These are phyloP conservation scores for Tolypocladium tropicale DNA, from an alignment of 2,329 filamentous ascomycete species.

Conservation along the genomic window DNA sequence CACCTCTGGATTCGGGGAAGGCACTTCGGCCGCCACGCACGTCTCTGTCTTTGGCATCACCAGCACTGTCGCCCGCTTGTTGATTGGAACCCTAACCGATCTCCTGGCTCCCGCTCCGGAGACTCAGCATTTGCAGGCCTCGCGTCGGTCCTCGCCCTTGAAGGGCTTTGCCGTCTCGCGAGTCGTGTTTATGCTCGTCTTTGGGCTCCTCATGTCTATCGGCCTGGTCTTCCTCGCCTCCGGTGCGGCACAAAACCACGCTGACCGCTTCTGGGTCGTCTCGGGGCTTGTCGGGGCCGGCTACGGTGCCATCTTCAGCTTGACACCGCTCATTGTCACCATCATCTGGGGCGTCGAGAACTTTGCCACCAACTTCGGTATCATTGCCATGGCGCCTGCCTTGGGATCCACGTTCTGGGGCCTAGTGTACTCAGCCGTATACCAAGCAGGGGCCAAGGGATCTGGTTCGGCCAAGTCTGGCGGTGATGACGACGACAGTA, in stretches of 20 bases:
- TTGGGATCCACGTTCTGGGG: conserved; percentile 85
- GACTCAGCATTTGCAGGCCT: conserved; percentile 44
- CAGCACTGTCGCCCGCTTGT: conserved; percentile 80
- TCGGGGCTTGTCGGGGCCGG: conserved; percentile 79
- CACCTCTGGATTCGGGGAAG: conserved; percentile 25
- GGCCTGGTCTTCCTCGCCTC: conserved; percentile 72
- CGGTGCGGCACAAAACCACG: conserved; percentile 62
- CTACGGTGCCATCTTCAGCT: conserved; percentile 83
- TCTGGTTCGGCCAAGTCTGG: conserved; percentile 17
- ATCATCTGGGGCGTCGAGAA: conserved; percentile 99
- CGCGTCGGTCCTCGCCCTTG: conserved; percentile 12
- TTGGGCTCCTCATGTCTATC: conserved; percentile 61
- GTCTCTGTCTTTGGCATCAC: conserved; percentile 87
- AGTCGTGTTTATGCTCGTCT: conserved; percentile 66
- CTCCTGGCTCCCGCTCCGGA: conserved; percentile 63
- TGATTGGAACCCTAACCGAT: conserved; percentile 83
- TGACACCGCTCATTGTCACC: conserved; percentile 87
- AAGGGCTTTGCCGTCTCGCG: conserved; percentile 58
- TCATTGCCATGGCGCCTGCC: conserved; percentile 86
- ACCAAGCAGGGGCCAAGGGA: conserved; percentile 54
- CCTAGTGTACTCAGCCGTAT: conserved; percentile 73
- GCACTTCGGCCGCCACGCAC: conserved; percentile 68
- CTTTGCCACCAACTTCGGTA: conserved; percentile 96
- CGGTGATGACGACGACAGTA: conserved; percentile 29
- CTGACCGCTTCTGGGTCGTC: conserved; percentile 74